phyloP scores from a whole-genome alignment of 805 yeast species.

The Candida namnaoensis region DNA sequence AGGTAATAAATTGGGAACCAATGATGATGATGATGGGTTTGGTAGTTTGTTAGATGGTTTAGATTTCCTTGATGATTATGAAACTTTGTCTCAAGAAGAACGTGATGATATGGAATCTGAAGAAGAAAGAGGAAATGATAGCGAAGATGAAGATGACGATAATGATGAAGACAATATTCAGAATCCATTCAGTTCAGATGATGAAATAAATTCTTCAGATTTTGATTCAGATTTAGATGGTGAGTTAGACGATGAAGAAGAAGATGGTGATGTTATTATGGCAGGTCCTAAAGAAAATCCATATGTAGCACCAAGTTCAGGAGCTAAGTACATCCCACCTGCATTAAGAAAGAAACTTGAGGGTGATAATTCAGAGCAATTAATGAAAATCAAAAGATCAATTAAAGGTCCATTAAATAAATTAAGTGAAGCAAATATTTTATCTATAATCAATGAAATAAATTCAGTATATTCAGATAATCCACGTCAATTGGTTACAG shows the following conservation, averaged over 20 bases:
- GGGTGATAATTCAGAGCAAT: slow-evolving; percentile 35
- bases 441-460: slow-evolving; percentile 60
- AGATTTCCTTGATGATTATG: slow-evolving; percentile 30
- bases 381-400: slow-evolving; percentile 42
- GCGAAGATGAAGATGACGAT: slow-evolving; percentile 13
- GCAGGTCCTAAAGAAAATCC: slow-evolving; percentile 57
- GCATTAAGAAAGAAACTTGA: slow-evolving; percentile 53
- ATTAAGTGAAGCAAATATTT: slow-evolving; percentile 80
- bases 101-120: slow-evolving; percentile 24
- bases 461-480: slow-evolving; percentile 52
- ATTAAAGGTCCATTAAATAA: slow-evolving; percentile 82
- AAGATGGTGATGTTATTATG: slow-evolving; percentile 18
- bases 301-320: slow-evolving; percentile 50
- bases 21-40: slow-evolving; percentile 55
- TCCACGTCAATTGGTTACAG: slow-evolving; percentile 77
- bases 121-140: slow-evolving; percentile 15
- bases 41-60: slow-evolving; percentile 78
- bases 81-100: slow-evolving; percentile 18
- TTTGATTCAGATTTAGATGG: slow-evolving; percentile 32
- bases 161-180: slow-evolving; percentile 18
- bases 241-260: slow-evolving; percentile 24
- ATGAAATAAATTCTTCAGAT: slow-evolving; percentile 31
- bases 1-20: slow-evolving; percentile 36
- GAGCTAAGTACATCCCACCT: slow-evolving; percentile 73
- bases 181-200: slow-evolving; percentile 30